Percentiles rank a stretch among this genome's conserved stretches.
Conservation (phyloP, 495 filamentous ascomycete species). For the Daldinia decipiens region DNA sequence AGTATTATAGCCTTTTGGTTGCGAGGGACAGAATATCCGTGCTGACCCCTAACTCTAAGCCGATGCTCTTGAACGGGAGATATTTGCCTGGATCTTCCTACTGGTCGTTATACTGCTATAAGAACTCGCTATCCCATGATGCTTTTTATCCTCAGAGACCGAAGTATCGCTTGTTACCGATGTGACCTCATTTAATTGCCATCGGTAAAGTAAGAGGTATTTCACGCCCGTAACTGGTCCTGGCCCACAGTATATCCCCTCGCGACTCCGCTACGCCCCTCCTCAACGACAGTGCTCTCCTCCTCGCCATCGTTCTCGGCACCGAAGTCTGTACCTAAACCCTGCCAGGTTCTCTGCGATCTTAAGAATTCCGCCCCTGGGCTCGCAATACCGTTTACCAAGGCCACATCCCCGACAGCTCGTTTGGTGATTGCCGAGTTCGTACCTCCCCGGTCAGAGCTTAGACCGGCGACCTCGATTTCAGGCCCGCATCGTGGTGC, state of each 20-base stretch:
- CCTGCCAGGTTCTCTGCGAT: constrained; percentile 88
- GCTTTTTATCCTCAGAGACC: background rate
- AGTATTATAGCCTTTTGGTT: background rate
- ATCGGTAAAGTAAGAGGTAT: background rate
- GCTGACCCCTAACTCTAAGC: background rate
- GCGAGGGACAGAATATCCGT: background rate
- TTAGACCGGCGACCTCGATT: constrained; percentile 41
- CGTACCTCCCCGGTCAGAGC: constrained; percentile 20
- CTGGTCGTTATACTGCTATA: background rate
- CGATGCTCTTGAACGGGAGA: background rate
- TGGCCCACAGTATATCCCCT: constrained; percentile 86
- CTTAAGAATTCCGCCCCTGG: constrained; percentile 89
- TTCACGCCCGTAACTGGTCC: constrained; percentile 45
- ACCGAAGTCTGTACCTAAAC: constrained; percentile 85
- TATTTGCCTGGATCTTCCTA: background rate
- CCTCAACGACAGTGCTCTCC: constrained; percentile 74
- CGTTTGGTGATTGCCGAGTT: constrained; percentile 49
- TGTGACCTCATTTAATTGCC: too few relatives aligned
- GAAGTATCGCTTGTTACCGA: background rate
- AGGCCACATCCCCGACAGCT: constrained; percentile 67
- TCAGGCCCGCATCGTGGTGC: constrained; percentile 38
- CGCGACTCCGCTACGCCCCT: constrained; percentile 89
- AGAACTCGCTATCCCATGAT: background rate
- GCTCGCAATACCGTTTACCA: constrained; percentile 81
- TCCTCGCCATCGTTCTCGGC: constrained; percentile 65